A percentile compares a stretch with the other conserved stretches of the same genome.
Evolutionary conservation across 331 rosid genomes (phyloP).

Genomic region (Ulmus americana): DNA sequence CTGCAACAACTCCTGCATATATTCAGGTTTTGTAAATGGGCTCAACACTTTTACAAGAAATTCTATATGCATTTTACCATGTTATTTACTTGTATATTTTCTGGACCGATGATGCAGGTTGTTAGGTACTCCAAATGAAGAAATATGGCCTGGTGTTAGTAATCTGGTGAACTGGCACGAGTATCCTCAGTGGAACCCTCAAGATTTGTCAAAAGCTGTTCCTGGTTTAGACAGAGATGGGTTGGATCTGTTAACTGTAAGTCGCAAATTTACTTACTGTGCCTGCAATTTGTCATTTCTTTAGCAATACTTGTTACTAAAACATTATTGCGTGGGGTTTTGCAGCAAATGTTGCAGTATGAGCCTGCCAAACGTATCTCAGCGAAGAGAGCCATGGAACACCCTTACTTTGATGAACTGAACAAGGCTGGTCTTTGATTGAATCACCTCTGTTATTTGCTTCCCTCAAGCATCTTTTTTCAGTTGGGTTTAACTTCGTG

Average conservation of each 20-base stretch:
- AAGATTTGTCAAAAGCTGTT: slow-evolving; percentile 50
- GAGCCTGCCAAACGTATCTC: slow-evolving; percentile 80
- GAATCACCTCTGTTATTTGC: slow-evolving; percentile 21
- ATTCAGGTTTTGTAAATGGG: slow-evolving; percentile 43
- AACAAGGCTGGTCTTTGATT: slow-evolving; percentile 62
- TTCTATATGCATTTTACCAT: background rate
- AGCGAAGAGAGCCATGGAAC: slow-evolving; percentile 94
- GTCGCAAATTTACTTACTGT: slow-evolving; percentile 6
- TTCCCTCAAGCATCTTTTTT: slow-evolving; percentile 46
- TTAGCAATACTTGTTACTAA: background rate
- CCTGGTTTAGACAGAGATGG: slow-evolving; percentile 65
- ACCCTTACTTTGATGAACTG: slow-evolving; percentile 71
- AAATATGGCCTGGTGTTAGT: slow-evolving; percentile 90
- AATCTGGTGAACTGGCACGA: slow-evolving; percentile 92
- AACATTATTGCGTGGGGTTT: background rate
- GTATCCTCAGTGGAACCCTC: slow-evolving; percentile 88
- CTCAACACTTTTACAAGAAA: background rate
- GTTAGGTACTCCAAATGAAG: slow-evolving; percentile 89
- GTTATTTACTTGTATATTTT: background rate
- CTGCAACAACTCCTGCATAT: slow-evolving; percentile 93
- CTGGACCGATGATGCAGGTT: slow-evolving; percentile 36
- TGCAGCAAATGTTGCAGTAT: slow-evolving; percentile 78
- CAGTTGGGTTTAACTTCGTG: slow-evolving; percentile 1
- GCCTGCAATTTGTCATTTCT: background rate
- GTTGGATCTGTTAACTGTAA: slow-evolving; percentile 57